Evolutionary conservation across 352 stramenopile genomes (phyloP), one percentile per base, ranked within the genome.

Genomic region (Globisporangium acanthophoron): DNA sequence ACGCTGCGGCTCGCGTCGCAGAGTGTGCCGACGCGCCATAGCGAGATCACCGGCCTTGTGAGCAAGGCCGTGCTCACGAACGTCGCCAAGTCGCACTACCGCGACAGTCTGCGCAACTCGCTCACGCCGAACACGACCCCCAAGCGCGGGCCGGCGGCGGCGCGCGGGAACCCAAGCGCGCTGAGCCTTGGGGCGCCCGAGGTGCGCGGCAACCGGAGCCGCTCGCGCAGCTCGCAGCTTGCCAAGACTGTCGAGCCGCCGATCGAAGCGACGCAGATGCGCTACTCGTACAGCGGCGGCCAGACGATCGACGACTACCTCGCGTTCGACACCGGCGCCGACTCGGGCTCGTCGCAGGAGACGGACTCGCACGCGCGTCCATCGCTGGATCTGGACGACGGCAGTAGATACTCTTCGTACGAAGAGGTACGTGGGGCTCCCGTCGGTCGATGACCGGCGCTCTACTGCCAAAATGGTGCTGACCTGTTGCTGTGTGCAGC

Each of bases 1-100:
- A 84, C 76, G 56, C 59, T 94, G 56, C 81, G 84, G 2, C 73
- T 94, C 41, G 81, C 81, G 48, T 88, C 79, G 21, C 81, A 91
- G 61, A 88, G 78, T 48, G 74, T 72, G 9, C 75, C 81, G 29
- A 52, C 73, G 35, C 77, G 84, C 50, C 77, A 85, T 41, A 85
- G 64, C 56, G 78, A 89, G 67, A 80, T 87, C 51, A 87, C 77
- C 0, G 79, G 77, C 3, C 67, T 90, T 27, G 81, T 88, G 56
- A 88, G 78, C 65, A 91, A 91, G 54, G 78, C 79, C 7, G 73
- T 91, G 67, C 69, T 91, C 8, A 78, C 67, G 45, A 89, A 88
- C 56, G 81, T 76, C 27, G 79, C 79, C 64, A 91, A 91, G 59
- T 88, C 77, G 24, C 79, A 90, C 69, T 91, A 90, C 56, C 73